Evolutionary conservation across 176 grass and related monocot genomes (phyloP), one percentile per base, ranked within the genome.

Genomic region (Triticum urartu): DNA sequence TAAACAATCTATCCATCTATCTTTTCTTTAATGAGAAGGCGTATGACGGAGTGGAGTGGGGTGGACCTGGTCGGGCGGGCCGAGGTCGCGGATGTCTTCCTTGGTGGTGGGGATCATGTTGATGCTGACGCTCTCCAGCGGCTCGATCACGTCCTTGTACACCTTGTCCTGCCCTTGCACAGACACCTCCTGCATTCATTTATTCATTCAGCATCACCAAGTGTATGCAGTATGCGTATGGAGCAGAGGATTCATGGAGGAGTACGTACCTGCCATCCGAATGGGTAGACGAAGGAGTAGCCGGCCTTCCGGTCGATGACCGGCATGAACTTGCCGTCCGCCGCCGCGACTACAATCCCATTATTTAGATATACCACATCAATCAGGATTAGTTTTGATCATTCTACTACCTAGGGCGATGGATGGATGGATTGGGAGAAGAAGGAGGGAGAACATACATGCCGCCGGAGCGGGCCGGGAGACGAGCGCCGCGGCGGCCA

Each of bases 141-240:
- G 97, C 69, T 99, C 94, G 15, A 99, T 96, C 47, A 96, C 94
- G 85, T 96, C 92, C 92, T 99, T 99, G 90, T 94, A 96, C 36
- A 96, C 94, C 90, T 98, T 98, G 59, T 96, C 97, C 88, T 98
- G 90, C 45, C 96, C 97, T 95, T 94, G 87, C 66, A 96, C 87
- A 3, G 71, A 48, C 59, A 99, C 94, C 88, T 99, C 94, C 97
- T 99, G 48, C 13, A 36, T 36, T 36, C 35, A 7, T 36, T 43
- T 9, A 7, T 35, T 40, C 39, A 11, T 47, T 47, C 43, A 47
- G 45, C 45, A 48, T 48, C 45, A 45, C 3, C 45, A 48, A 48
- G 45, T 48, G 45, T 48, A 42, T 42, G 39, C 39, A 42, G 38
- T 8, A 39, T 42, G 39, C 39, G 39, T 0, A 42, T 42, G 39